Evolutionary conservation across 2,329 filamentous ascomycete species (phyloP), one percentile per base, ranked within the genome.

Genomic region (Penicillium vulpinum): DNA sequence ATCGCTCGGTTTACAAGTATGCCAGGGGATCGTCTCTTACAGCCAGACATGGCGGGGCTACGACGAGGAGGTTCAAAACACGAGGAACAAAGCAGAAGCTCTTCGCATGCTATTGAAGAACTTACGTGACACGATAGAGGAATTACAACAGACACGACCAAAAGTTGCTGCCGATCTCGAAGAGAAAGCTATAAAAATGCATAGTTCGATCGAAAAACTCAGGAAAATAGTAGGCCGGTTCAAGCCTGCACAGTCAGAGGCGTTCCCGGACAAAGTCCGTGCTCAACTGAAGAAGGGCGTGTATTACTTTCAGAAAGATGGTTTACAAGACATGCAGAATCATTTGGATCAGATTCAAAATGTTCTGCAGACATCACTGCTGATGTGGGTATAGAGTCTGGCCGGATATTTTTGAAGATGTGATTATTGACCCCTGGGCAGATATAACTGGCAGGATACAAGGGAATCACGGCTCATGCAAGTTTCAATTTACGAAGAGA

Each of bases 1-100:
- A 21, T 62, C 58, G 5, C 28, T 62, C 7, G 60, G 60, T 4
- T 31, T 62, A n/a, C 39, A 47, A 26, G 54, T 58, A 29, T 61
- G 60, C 48, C 38, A 52, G 35, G 28, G 45, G 13, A 44, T 59
- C 22, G 45, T 55, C 16, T 38, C 51, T 0, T 62, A 62, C 40
- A 46, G 50, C n/a, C 33, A 38, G 16, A 31, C 58, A 29, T 51
- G 51, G 7, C 39, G 40, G 7, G 55, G 39, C 18, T 45, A 44
- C 15, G 40, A 60, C 22, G 49, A 58, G 13, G 54, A 62, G 15
- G 43, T 62, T 38, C 38, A 56, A 41, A 53, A 26, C 0, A 33
- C 56, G n/a, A 50, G 29, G 10, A 38, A n/a, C 48, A 59, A 54
- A 18, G 53, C 57, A 13, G 21, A 43, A 18, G 50, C 44, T 18